Evolutionary conservation across 305 asterid species (phyloP), one percentile per base, ranked within the genome.

Genomic region (Fraxinus baroniana): DNA sequence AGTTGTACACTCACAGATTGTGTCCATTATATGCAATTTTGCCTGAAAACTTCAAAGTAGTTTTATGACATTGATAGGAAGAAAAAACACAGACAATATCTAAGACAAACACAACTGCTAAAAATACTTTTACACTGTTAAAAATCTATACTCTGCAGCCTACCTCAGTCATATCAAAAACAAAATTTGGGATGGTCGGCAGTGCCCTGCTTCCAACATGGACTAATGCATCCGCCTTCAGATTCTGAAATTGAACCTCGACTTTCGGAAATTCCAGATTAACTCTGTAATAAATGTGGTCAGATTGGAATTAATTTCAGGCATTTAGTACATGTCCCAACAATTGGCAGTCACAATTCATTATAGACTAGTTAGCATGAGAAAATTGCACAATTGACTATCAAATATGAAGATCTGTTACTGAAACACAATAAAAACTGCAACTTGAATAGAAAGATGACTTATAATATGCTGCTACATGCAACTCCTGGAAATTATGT

Each of bases 101-200:
- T 73, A 64, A 75, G 71, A 66, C 30, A 30, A 77, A 60, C 12
- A 78, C 37, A 66, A 22, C 79, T 32, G 24, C 22, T 77, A 28
- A 30, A 52, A 79, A 70, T 41, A 49, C n/a, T 24, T 77, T 73
- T 52, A 80, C 37, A 20, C 80, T 39, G 46, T 77, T 24, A 9
- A 36, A 82, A 70, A 36, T 76, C 36, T 76, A 26, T 57, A 76
- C 62, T 72, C 74, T 20, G 66, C 24, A 36, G 68, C 78, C 68
- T 82, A 93, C 97, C 97, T 93, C 97, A 41, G 92, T 81, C 97
- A 87, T 91, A 84, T 91, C 94, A 74, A 88, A 89, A 66, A 93
- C 76, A 55, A 90, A 93, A 91, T 93, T 93, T 79, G 97, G 94
- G 36, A 93, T 88, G 39, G 97, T 93, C 49, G 97, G 97, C 89